These are phyloP conservation scores for Aurinia saxatilis DNA, from an alignment of 345 rosid species.

Conservation along the genomic window DNA sequence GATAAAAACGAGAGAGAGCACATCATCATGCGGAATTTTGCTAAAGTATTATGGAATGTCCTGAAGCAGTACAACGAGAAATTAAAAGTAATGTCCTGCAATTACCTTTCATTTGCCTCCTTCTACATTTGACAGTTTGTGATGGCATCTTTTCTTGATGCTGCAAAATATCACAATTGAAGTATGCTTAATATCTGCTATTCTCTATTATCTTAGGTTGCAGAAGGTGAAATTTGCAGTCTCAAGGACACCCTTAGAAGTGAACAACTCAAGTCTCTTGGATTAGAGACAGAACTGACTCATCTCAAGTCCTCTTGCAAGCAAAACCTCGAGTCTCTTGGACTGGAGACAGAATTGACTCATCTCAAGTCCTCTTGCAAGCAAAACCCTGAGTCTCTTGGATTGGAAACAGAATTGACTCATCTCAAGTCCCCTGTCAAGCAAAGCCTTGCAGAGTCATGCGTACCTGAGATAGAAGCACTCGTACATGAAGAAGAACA, in stretches of 20 bases:
- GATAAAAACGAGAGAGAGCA: conserved; percentile 38
- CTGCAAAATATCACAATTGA: not conserved
- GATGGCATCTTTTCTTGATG: not conserved
- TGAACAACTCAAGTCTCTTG: conserved; percentile 43
- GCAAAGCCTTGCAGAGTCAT: conserved; percentile 16
- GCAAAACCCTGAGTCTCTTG: conserved; percentile 20
- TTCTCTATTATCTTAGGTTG: conserved; percentile 37
- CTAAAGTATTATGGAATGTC: conserved; percentile 70
- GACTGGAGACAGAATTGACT: conserved; percentile 48
- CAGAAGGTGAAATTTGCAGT: conserved; percentile 48
- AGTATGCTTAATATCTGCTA: not conserved
- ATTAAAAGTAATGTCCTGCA: conserved; percentile 44
- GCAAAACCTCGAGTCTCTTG: conserved; percentile 21
- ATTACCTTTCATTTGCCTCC: not conserved
- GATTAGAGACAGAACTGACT: conserved; percentile 48
- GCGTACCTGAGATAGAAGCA: conserved; percentile 19
- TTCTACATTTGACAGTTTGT: conserved; percentile 3
- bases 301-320: conserved; percentile 41
- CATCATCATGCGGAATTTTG: conserved; percentile 53
- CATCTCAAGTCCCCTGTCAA: conserved; percentile 41
- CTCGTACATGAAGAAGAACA: conserved; percentile 16
- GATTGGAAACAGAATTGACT: conserved; percentile 48
- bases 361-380: conserved; percentile 41
- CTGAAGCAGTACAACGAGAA: conserved; percentile 68
- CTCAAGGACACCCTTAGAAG: conserved; percentile 42